Evolutionary conservation across 306 rosid genomes (phyloP).

Genomic region (Pachyrhizus erosus): DNA sequence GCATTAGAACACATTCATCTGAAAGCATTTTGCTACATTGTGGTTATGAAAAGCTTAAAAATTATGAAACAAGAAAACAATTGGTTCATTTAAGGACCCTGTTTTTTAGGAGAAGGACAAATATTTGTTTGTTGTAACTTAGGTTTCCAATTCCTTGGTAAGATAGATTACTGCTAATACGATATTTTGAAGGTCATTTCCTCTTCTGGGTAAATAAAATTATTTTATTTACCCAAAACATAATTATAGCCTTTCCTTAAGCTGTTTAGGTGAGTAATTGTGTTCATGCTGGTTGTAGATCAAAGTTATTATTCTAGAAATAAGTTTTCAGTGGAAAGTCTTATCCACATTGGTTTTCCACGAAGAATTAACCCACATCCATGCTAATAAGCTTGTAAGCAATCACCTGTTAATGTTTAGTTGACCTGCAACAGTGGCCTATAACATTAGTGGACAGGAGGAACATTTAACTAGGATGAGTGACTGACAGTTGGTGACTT

Average conservation of each 20-base stretch:
- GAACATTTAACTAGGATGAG: background rate
- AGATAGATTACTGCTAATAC: background rate
- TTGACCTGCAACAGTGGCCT: conserved; percentile 19
- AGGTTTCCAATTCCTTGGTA: background rate
- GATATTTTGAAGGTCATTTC: background rate
- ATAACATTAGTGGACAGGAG: conserved; percentile 20
- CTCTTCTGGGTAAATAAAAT: background rate
- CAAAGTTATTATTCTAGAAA: background rate
- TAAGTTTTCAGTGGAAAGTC: conserved; percentile 12
- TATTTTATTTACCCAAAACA: background rate
- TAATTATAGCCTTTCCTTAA: background rate
- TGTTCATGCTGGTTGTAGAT: background rate
- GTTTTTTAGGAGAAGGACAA: background rate
- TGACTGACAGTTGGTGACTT: background rate
- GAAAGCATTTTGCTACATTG: background rate
- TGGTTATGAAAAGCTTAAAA: background rate
- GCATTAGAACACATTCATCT: conserved; percentile 3
- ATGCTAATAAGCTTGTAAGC: background rate
- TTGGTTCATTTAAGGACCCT: background rate
- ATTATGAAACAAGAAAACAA: background rate
- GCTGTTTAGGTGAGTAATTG: background rate
- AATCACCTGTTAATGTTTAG: background rate
- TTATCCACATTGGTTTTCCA: background rate
- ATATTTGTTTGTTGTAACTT: background rate
- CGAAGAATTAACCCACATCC: background rate